Evolutionary conservation across 1,284 basidiomycete genomes (phyloP).

Genomic region (Pseudozyma pruni): DNA sequence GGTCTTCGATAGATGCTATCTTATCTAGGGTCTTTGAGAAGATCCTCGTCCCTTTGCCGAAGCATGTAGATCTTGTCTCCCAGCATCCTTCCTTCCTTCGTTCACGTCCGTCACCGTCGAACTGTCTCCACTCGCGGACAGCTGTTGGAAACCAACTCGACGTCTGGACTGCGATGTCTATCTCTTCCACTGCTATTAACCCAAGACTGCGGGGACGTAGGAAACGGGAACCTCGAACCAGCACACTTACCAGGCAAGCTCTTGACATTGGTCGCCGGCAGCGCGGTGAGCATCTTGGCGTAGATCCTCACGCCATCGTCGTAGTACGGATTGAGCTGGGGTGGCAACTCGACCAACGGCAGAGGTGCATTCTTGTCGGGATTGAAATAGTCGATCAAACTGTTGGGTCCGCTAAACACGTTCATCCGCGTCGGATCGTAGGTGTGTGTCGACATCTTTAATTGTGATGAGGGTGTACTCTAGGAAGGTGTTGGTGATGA

Average conservation of each 20-base stretch:
- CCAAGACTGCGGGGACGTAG: too few species aligned
- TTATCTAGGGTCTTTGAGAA: slow-evolving; percentile 32
- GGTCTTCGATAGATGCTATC: slow-evolving; percentile 2
- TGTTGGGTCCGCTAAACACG: slow-evolving; percentile 39
- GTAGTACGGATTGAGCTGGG: slow-evolving; percentile 39
- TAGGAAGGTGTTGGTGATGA: neutral
- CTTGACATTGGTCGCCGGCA: slow-evolving; percentile 52
- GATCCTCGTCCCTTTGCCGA: neutral
- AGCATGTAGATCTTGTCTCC: neutral
- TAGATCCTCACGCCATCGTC: slow-evolving; percentile 46
- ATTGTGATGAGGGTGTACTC: neutral
- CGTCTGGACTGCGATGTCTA: too few species aligned
- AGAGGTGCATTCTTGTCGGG: slow-evolving; percentile 45
- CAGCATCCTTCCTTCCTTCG: neutral
- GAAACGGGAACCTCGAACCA: too few species aligned
- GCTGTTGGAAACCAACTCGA: too few species aligned
- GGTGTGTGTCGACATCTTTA: slow-evolving; percentile 4
- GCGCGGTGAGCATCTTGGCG: slow-evolving; percentile 47
- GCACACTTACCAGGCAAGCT: slow-evolving; percentile 53
- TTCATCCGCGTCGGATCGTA: slow-evolving; percentile 24
- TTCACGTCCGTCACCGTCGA: neutral
- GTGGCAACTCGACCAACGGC: slow-evolving; percentile 47
- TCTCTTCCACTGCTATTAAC: too few species aligned
- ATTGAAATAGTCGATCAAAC: slow-evolving; percentile 44
- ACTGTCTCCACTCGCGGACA: neutral